phyloP scores from a whole-genome alignment of 2,329 filamentous ascomycete genomes.

The Didymella exigua region DNA sequence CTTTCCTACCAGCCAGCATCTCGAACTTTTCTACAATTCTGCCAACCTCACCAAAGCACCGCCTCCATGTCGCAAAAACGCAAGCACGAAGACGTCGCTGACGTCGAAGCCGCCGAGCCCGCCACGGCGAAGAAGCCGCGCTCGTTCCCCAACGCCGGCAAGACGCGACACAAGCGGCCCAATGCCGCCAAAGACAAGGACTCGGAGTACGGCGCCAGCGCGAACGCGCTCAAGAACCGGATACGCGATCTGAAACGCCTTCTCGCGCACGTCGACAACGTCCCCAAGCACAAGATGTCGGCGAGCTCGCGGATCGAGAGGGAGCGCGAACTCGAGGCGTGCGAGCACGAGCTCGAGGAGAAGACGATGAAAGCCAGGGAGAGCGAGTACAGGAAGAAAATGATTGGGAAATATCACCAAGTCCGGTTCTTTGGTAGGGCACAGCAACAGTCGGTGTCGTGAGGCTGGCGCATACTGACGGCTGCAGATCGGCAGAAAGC shows the following conservation, averaged over 20 bases:
- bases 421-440: conserved; percentile 78
- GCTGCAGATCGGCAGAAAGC: conserved; percentile 73
- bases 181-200: conserved; percentile 31
- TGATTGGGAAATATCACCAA: conserved; percentile 83
- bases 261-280: conserved; percentile 62
- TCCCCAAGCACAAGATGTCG: conserved; percentile 59
- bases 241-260: conserved; percentile 72
- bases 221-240: conserved; percentile 72
- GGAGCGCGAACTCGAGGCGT: conserved; percentile 72
- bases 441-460: neutral
- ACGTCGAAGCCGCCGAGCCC: conserved; percentile 16
- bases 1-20: conserved; percentile 21
- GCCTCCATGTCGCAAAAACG: conserved; percentile 44
- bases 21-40: conserved; percentile 15
- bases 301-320: conserved; percentile 71
- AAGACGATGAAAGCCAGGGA: conserved; percentile 54
- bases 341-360: conserved; percentile 65
- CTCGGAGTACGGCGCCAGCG: conserved; percentile 37
- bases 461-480: conserved; percentile 14
- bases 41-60: neutral
- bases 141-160: conserved; percentile 26
- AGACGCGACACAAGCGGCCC: conserved; percentile 24
- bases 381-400: conserved; percentile 67
- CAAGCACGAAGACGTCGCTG: conserved; percentile 35
- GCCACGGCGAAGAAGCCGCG: conserved; percentile 35